phyloP scores from a whole-genome alignment of 108 stramenopile genomes.

The Nannochloropsis gaditana region DNA sequence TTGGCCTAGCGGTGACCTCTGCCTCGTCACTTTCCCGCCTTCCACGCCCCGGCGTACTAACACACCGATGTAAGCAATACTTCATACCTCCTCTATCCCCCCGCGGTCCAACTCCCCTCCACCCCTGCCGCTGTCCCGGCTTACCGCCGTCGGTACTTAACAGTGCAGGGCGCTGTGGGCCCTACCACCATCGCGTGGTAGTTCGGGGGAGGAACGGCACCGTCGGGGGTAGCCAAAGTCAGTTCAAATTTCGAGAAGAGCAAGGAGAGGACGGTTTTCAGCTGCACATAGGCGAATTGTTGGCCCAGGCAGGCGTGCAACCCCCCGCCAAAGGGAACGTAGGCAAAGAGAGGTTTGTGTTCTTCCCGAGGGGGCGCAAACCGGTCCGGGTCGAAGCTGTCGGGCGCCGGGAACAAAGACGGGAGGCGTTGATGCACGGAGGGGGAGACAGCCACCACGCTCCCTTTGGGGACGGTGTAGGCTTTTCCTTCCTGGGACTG shows the following conservation, averaged over 20 bases:
- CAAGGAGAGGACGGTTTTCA: slow-evolving; percentile 93
- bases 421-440: slow-evolving; percentile 83
- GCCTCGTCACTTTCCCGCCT: no score
- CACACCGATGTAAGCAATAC: neutral
- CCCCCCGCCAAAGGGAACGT: slow-evolving; percentile 95
- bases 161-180: slow-evolving; percentile 82
- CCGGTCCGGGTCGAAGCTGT: slow-evolving; percentile 92
- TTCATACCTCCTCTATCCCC: neutral
- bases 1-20: no score
- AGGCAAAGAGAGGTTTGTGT: slow-evolving; percentile 82
- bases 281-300: slow-evolving; percentile 95
- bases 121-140: neutral
- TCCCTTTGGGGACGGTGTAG: slow-evolving; percentile 53
- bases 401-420: slow-evolving; percentile 78
- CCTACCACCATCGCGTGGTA: slow-evolving; percentile 99
- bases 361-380: slow-evolving; percentile 86
- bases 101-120: neutral
- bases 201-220: slow-evolving; percentile 74
- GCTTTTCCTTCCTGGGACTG: slow-evolving; percentile 58
- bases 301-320: slow-evolving; percentile 99
- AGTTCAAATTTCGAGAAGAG: slow-evolving; percentile 85
- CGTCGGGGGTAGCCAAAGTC: slow-evolving; percentile 61
- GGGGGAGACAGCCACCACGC: slow-evolving; percentile 71
- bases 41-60: no score
- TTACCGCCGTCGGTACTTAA: slow-evolving; percentile 65